Base-by-base conservation (phyloP, 2,329 filamentous ascomycete species). In the Apiospora arundinis region DNA sequence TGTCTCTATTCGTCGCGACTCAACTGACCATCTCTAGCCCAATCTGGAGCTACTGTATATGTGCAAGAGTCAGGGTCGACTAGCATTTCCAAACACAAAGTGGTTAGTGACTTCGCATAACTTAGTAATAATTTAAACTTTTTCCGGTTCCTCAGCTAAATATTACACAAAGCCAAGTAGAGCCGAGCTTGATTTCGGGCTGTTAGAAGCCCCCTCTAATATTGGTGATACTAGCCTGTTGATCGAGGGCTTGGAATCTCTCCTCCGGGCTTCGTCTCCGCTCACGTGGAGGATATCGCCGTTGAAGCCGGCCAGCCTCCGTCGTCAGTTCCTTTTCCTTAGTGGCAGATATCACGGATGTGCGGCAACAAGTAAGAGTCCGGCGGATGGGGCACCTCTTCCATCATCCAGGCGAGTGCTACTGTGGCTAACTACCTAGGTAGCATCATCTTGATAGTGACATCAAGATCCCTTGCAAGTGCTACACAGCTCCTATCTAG, bases 251-350 rank as follows among this genome's bases (percentile, higher is more conserved):
- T 63, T 63, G 56, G 56, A 63, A 40, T 8, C n/a, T 16, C 52
- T 60, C 7, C 52, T 60, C 52, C 52, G 52, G 32, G 11, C 5
- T 40, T 32, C 7, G 37, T 63, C 56, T 63, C 56, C 56, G 56
- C 56, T 63, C 56, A 63, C 56, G 32, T 37, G 28, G 32, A 40
- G 56, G 56, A 40, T 2, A 16, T 40, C 56, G 56, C 56, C 56
- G 56, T 63, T 63, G 56, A 63, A 32, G 21, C 56, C 56, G 56
- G 28, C 32, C 56, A 63, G 56, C 56, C 56, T 63, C 56, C 56
- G 32, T 63, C 28, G 56, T 63, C 32, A 63, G 32, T 32, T 32
- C 52, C 56, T 40, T 63, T 18, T n/a, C 32, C 21, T 63, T 63
- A 63, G 56, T 40, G 32, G 32, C 56, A 63, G 56, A 40, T 28